phyloP scores from a whole-genome alignment of 2,329 filamentous ascomycete species.

The Coniochaeta sp. region DNA sequence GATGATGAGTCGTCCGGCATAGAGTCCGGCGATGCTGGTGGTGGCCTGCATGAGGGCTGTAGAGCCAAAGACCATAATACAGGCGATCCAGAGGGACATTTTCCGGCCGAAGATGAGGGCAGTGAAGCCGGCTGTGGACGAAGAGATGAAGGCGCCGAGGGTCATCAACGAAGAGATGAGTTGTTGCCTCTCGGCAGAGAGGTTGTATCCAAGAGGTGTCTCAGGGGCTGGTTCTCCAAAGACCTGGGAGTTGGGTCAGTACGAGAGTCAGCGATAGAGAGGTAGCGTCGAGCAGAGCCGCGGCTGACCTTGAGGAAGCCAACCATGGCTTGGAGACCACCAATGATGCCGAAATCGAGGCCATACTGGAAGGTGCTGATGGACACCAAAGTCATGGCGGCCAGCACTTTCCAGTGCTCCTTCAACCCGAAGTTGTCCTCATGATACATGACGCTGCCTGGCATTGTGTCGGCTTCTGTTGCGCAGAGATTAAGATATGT shows the following conservation, averaged over 20 bases:
- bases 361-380: slow-evolving; percentile 46
- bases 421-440: slow-evolving; percentile 13
- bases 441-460: not conserved
- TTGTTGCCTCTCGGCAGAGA: slow-evolving; percentile 34
- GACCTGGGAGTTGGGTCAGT: slow-evolving; percentile 18
- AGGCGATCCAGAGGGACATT: slow-evolving; percentile 36
- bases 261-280: not conserved
- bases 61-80: slow-evolving; percentile 38
- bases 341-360: slow-evolving; percentile 41
- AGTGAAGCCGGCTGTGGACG: slow-evolving; percentile 30
- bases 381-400: slow-evolving; percentile 37
- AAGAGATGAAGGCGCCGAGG: slow-evolving; percentile 37
- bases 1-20: slow-evolving; percentile 46
- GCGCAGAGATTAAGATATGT: not conserved
- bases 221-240: slow-evolving; percentile 26
- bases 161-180: slow-evolving; percentile 42
- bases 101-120: slow-evolving; percentile 24
- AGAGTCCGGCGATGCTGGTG: slow-evolving; percentile 42
- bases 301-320: slow-evolving; percentile 34
- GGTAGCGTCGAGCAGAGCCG: not conserved
- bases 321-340: slow-evolving; percentile 41
- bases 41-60: slow-evolving; percentile 54
- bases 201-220: slow-evolving; percentile 34
- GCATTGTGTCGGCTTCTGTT: not conserved
- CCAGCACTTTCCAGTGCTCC: slow-evolving; percentile 22